These are phyloP conservation scores for Colletotrichum siamense DNA, from an alignment of 2,329 filamentous ascomycete species.

Conservation along the genomic window DNA sequence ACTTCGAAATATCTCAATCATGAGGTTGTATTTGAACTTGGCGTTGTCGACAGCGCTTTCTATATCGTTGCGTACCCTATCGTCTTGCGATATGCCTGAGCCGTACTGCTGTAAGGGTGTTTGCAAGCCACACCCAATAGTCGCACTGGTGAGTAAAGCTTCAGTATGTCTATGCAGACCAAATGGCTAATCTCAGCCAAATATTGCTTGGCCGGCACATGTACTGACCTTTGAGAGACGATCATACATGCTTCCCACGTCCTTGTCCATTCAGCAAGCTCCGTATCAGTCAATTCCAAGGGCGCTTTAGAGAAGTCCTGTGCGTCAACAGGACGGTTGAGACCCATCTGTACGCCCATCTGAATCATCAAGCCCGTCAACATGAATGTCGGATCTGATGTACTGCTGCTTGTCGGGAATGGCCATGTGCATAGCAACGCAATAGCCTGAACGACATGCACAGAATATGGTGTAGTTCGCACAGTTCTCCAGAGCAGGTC, in stretches of 20 bases:
- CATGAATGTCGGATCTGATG: neutral
- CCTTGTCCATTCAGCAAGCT: neutral
- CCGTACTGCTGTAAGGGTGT: neutral
- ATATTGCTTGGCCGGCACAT: neutral
- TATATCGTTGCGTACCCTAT: neutral
- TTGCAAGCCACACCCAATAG: neutral
- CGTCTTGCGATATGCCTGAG: neutral
- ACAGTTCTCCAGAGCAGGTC: constrained; percentile 10
- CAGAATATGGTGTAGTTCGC: neutral
- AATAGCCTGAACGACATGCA: neutral
- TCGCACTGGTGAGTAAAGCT: neutral
- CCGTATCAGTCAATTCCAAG: neutral
- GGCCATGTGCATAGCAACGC: neutral
- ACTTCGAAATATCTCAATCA: neutral
- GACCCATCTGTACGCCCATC: neutral
- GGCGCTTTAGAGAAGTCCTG: neutral
- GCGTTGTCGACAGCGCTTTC: neutral
- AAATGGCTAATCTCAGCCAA: neutral
- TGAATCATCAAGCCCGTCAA: neutral
- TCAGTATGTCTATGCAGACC: neutral
- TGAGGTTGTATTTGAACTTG: neutral
- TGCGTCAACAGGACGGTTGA: neutral
- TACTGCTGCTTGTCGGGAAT: neutral
- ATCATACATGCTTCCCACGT: neutral
- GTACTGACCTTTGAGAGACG: neutral